Evolutionary conservation across 1,284 basidiomycete species (phyloP).

Genomic region (Albatrellus sp.): DNA sequence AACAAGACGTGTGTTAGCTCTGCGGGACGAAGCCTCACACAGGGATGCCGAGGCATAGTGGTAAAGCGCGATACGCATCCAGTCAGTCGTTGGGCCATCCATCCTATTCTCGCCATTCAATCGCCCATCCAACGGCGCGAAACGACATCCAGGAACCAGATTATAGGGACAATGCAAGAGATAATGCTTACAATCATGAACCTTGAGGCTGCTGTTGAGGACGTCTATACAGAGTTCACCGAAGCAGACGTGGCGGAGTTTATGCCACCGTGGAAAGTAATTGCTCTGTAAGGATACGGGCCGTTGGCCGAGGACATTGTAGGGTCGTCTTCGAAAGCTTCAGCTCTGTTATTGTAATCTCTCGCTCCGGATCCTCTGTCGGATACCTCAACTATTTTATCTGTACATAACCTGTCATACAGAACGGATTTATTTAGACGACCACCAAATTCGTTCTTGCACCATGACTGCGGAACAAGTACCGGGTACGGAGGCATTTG

Average conservation of each 20-base stretch:
- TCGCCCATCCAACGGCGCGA: slow-evolving; percentile 2
- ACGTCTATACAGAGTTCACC: slow-evolving; percentile 21
- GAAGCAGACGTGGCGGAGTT: slow-evolving; percentile 5
- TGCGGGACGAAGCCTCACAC: slow-evolving; percentile 10
- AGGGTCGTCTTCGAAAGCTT: too few relatives aligned
- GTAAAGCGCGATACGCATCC: slow-evolving; percentile 20
- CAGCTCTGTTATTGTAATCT: too few relatives aligned
- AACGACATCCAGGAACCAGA: background rate
- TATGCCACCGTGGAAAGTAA: background rate
- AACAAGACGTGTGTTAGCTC: slow-evolving; percentile 15
- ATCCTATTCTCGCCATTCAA: slow-evolving; percentile 2
- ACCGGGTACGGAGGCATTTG: background rate
- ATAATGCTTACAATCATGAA: slow-evolving; percentile 9
- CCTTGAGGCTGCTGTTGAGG: slow-evolving; percentile 39
- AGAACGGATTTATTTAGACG: background rate
- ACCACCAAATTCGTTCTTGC: background rate
- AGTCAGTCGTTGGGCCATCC: slow-evolving; percentile 10
- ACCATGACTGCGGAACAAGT: slow-evolving; percentile 8
- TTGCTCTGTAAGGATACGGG: background rate
- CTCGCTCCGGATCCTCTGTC: too few relatives aligned
- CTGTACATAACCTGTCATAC: background rate
- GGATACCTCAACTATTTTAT: too few relatives aligned
- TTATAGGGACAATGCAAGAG: background rate
- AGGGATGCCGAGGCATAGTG: slow-evolving; percentile 21
- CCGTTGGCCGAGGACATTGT: background rate